Evolutionary conservation across 23 red algal genomes (phyloP).

Genomic region (Gracilariopsis chorda): DNA sequence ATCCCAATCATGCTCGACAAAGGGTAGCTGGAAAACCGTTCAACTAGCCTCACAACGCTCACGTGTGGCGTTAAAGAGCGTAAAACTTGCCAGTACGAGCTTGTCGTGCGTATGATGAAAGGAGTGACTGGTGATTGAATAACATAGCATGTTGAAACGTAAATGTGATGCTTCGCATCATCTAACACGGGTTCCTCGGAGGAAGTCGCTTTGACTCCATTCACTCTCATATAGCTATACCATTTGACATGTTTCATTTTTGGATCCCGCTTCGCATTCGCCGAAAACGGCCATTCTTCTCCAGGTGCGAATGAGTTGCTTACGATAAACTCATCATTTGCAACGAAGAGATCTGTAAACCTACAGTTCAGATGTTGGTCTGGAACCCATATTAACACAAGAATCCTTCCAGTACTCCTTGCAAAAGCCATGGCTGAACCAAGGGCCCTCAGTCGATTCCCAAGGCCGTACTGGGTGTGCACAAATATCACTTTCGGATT

Average conservation of each 20-base stretch:
- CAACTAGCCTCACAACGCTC: conserved; percentile 56
- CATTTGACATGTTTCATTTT: conserved; percentile 47
- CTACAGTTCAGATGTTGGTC: conserved; percentile 66
- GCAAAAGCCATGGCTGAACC: conserved; percentile 78
- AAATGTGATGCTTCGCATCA: conserved; percentile 51
- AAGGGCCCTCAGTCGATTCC: conserved; percentile 76
- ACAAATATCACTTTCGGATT: conserved; percentile 65
- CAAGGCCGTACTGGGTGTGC: conserved; percentile 74
- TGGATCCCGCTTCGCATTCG: conserved; percentile 12
- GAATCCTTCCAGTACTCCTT: conserved; percentile 38
- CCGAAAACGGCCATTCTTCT: conserved; percentile 39
- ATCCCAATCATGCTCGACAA: conserved; percentile 67
- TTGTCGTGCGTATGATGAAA: conserved; percentile 54
- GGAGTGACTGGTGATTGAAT: conserved; percentile 72
- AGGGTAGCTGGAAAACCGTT: conserved; percentile 46
- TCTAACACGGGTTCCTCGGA: conserved; percentile 31
- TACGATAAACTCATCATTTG: conserved; percentile 54
- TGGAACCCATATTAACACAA: conserved; percentile 71
- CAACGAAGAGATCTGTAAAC: conserved; percentile 66
- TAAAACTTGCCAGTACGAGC: conserved; percentile 69
- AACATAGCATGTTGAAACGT: conserved; percentile 64
- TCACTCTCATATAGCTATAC: conserved; percentile 69
- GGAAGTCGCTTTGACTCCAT: conserved; percentile 29
- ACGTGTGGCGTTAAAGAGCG: conserved; percentile 51
- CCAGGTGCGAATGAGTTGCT: conserved; percentile 16